A percentile compares a stretch with the other conserved stretches of the same genome.
Evolutionary conservation across 2,329 filamentous ascomycete genomes (phyloP).

Genomic region (Fusarium sororula): DNA sequence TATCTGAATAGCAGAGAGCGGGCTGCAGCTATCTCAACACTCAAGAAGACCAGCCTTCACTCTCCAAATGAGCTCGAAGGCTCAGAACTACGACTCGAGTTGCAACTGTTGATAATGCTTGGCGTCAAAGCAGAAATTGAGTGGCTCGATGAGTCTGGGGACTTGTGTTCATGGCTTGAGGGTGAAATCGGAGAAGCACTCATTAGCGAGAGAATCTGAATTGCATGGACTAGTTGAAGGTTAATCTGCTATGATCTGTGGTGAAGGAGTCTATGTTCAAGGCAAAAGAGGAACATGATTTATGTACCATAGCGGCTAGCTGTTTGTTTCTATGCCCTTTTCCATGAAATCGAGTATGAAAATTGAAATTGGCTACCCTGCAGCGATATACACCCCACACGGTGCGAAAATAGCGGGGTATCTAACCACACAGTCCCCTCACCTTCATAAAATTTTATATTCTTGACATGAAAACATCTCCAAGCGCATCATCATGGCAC

Average conservation of each 20-base stretch:
- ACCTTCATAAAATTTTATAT: conserved; percentile 47
- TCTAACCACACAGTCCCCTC: conserved; percentile 51
- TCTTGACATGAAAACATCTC: conserved; percentile 21
- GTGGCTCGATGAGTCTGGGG: conserved; percentile 66
- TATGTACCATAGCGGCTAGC: neutral
- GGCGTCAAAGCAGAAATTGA: conserved; percentile 83
- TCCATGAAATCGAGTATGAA: no score
- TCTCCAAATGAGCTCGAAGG: conserved; percentile 45
- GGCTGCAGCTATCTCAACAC: conserved; percentile 62
- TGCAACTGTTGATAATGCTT: conserved; percentile 78
- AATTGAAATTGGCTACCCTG: conserved; percentile 34
- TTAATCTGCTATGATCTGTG: neutral
- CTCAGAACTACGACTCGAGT: conserved; percentile 58
- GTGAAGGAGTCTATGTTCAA: no score
- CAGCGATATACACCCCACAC: conserved; percentile 34
- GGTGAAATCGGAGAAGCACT: conserved; percentile 45
- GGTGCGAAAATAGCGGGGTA: conserved; percentile 50
- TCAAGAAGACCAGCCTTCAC: conserved; percentile 54
- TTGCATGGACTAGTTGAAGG: accelerated
- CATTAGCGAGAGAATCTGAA: neutral
- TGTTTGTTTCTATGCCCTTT: no score
- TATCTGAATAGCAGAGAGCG: conserved; percentile 66
- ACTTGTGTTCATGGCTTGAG: conserved; percentile 62
- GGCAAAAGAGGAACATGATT: no score
- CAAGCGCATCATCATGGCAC: conserved; percentile 52